Conservation (phyloP, 768 basidiomycete species). For the Tricholoma sp. region DNA sequence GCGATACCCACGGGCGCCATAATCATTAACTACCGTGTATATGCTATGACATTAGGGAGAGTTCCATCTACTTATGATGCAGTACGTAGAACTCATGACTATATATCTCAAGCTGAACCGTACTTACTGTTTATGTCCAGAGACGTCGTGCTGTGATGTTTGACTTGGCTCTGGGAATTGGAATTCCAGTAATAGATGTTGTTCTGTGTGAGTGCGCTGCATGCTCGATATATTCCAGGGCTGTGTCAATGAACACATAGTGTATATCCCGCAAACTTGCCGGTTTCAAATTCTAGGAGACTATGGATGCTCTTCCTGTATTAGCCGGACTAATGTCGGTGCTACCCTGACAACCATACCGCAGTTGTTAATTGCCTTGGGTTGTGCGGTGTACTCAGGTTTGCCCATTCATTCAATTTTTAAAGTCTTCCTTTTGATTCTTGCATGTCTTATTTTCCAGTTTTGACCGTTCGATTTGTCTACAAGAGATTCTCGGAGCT, state of each 20-base stretch:
- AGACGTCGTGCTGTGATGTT: not conserved
- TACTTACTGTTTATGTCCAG: not conserved
- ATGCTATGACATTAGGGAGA: no score
- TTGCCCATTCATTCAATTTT: not conserved
- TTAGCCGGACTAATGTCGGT: not conserved
- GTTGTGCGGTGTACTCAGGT: not conserved
- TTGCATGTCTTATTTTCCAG: not conserved
- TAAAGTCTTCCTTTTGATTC: not conserved
- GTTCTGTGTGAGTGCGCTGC: not conserved
- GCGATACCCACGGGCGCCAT: no score
- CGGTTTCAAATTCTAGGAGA: not conserved
- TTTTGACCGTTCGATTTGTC: not conserved
- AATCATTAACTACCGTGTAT: no score
- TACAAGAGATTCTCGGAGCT: not conserved
- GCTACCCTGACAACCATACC: not conserved
- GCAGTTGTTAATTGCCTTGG: not conserved
- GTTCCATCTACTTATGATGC: no score
- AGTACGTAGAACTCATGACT: no score
- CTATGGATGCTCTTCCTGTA: not conserved
- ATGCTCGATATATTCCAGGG: not conserved
- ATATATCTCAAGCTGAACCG: no score
- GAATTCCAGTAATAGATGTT: not conserved
- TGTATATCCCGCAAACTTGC: not conserved
- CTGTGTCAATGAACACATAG: not conserved
- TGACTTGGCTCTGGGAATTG: conserved; percentile 1